Conservation (phyloP, 73 alveolate species). For the Paramecium sexaurelia region DNA sequence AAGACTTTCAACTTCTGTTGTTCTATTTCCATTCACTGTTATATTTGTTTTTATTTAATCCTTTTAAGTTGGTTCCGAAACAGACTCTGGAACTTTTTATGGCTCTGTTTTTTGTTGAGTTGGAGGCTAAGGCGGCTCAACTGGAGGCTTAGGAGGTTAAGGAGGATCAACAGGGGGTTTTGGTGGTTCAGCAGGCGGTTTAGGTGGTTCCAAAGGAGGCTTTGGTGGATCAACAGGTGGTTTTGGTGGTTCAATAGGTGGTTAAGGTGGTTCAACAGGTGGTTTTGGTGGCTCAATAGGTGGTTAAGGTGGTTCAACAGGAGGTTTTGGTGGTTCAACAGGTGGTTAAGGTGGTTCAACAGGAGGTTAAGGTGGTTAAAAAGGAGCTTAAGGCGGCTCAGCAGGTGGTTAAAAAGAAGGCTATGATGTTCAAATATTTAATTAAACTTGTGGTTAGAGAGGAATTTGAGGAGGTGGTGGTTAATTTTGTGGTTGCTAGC, state of each 20-base stretch:
- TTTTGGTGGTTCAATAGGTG: neutral
- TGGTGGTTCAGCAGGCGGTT: neutral
- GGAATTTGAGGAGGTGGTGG: neutral
- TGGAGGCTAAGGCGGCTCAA: neutral
- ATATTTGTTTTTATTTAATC: neutral
- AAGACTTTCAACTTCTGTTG: neutral
- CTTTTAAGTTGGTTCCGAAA: neutral
- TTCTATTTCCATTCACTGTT: constrained; percentile 14
- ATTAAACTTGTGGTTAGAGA: neutral
- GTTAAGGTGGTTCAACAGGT: neutral
- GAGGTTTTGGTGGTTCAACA: neutral
- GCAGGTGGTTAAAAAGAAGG: neutral
- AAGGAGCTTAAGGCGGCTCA: neutral
- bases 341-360: neutral
- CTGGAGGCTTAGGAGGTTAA: neutral
- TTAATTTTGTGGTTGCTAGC: neutral
- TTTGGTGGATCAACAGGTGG: neutral
- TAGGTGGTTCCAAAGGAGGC: neutral
- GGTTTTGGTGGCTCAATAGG: neutral
- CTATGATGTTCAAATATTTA: no score
- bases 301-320: neutral
- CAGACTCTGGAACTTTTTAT: neutral
- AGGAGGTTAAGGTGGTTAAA: neutral
- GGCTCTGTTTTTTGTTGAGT: neutral
- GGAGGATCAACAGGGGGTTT: neutral